Percentiles rank a stretch among this genome's conserved stretches.
Conservation (phyloP, 768 basidiomycete species). For the Austroboletus eburneus region DNA sequence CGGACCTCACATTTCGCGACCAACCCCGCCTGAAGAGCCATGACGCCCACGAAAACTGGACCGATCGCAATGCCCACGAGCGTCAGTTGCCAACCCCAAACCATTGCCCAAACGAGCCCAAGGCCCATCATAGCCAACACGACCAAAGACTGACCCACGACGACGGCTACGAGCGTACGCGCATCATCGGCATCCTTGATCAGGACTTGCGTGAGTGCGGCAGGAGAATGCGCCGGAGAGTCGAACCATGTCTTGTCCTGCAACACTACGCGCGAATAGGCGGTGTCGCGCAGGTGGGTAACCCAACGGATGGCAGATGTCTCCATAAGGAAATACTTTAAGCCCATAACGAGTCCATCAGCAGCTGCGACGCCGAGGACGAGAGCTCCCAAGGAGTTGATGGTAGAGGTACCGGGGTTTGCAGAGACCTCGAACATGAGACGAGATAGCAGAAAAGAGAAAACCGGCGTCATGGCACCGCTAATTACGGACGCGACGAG, state of each 20-base stretch:
- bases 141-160: conserved; percentile 68
- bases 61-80: conserved; percentile 85
- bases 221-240: conserved; percentile 51
- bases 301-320: conserved; percentile 72
- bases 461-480: conserved; percentile 87
- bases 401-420: conserved; percentile 59
- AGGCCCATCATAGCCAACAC: conserved; percentile 77
- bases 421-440: conserved; percentile 74
- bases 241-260: conserved; percentile 94
- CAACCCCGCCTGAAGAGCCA: conserved; percentile 71
- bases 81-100: conserved; percentile 87
- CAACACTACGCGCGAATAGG: conserved; percentile 55
- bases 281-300: conserved; percentile 51
- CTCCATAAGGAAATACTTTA: conserved; percentile 83
- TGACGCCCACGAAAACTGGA: conserved; percentile 73
- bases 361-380: conserved; percentile 68
- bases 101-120: conserved; percentile 87
- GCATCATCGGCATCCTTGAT: conserved; percentile 93
- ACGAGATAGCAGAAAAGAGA: conserved; percentile 83
- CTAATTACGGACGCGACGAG: conserved; percentile 63
- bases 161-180: conserved; percentile 64
- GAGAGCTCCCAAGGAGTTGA: conserved; percentile 70
- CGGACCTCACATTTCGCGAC: conserved; percentile 66
- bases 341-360: conserved; percentile 71
- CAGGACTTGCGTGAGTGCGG: conserved; percentile 64